Evolutionary conservation across 78 protist species (phyloP).

Genomic region (Anaeramoeba flamelloides): DNA sequence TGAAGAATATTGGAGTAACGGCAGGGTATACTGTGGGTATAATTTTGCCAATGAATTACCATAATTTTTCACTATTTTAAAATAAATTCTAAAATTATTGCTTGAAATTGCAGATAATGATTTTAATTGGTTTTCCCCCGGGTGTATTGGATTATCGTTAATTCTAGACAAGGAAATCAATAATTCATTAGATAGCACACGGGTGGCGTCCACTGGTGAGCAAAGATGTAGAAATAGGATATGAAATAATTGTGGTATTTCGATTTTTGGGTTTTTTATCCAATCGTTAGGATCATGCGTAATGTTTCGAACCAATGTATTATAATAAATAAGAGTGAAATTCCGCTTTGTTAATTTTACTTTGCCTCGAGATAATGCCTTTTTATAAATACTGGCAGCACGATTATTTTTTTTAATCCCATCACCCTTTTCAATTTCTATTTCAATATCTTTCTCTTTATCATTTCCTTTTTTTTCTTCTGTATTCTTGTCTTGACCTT

Average conservation of each 20-base stretch:
- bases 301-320: neutral
- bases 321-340: too few relatives aligned
- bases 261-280: neutral
- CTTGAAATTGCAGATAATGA: neutral
- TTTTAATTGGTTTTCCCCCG: neutral
- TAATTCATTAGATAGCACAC: neutral
- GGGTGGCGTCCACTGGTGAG: neutral
- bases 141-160: neutral
- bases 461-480: too few relatives aligned
- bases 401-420: too few relatives aligned
- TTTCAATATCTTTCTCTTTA: too few relatives aligned
- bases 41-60: neutral
- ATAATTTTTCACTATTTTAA: neutral
- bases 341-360: too few relatives aligned
- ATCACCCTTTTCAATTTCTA: too few relatives aligned
- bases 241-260: neutral
- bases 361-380: too few relatives aligned
- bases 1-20: too few relatives aligned
- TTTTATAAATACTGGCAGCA: too few relatives aligned
- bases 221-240: neutral
- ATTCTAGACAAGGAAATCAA: neutral
- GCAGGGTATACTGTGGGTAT: neutral
- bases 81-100: neutral
- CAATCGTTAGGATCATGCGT: neutral
- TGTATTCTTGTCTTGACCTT: too few relatives aligned